Percentiles rank a stretch among this genome's conserved stretches.
phyloP scores from a whole-genome alignment of 2,329 filamentous ascomycete genomes.

The Colletotrichum orbiculare region DNA sequence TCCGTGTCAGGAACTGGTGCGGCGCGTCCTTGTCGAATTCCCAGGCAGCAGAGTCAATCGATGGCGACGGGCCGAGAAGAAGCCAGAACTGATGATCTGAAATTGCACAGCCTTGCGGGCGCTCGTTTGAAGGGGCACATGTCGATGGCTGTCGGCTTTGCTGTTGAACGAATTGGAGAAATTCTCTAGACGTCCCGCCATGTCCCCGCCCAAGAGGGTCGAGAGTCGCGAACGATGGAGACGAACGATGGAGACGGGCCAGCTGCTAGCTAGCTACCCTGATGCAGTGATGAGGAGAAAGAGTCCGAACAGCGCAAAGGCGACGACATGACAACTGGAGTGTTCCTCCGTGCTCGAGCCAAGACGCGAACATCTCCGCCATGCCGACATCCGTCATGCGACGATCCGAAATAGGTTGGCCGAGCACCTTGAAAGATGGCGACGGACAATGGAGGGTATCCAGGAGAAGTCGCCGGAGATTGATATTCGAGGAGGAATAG shows the following conservation, averaged over 20 bases:
- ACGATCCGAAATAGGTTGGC: background rate
- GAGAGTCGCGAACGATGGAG: conserved; percentile 8
- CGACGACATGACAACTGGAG: background rate
- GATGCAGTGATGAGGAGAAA: background rate
- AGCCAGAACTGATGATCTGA: conserved; percentile 4
- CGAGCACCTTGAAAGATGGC: background rate
- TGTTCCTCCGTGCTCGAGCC: background rate
- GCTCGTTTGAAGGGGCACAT: conserved; percentile 35
- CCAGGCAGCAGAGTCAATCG: background rate
- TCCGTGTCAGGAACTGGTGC: conserved; percentile 28
- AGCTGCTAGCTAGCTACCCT: no score
- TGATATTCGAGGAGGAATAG: background rate
- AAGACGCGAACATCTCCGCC: conserved; percentile 8
- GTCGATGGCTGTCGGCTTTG: conserved; percentile 2
- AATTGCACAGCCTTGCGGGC: conserved; percentile 33
- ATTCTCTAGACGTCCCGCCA: conserved; percentile 1
- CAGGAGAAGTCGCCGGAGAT: conserved; percentile 11
- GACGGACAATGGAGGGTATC: conserved; percentile 5
- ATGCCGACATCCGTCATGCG: conserved; percentile 10
- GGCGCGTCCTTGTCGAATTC: conserved; percentile 15
- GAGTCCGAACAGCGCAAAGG: conserved; percentile 1
- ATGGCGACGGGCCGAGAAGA: conserved; percentile 13
- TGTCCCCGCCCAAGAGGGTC: conserved; percentile 6
- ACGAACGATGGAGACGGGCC: background rate
- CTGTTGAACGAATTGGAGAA: background rate